Evolutionary conservation across 192 early-diverging fungal species (phyloP).

Genomic region (Geosiphon pyriformis): DNA sequence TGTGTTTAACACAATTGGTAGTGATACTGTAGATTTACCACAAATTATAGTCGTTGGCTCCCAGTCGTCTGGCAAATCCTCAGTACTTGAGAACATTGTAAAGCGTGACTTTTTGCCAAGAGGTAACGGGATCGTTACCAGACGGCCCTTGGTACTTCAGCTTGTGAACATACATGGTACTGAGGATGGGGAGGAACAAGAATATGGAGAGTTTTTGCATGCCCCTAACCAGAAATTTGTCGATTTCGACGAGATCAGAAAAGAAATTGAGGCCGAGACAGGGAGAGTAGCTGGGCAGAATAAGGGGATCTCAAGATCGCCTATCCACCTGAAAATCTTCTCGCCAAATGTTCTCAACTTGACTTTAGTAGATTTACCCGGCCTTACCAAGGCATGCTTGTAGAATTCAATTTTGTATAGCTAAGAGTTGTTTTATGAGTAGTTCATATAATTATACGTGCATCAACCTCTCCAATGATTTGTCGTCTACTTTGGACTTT

Average conservation of each 20-base stretch:
- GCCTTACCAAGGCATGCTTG: slow-evolving; percentile 65
- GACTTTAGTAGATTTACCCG: slow-evolving; percentile 80
- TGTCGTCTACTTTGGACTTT: neutral
- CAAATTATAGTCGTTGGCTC: slow-evolving; percentile 87
- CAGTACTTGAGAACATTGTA: slow-evolving; percentile 97
- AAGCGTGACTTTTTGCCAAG: slow-evolving; percentile 97
- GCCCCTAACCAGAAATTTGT: slow-evolving; percentile 68
- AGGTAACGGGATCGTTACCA: slow-evolving; percentile 81
- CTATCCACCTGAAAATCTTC: slow-evolving; percentile 73
- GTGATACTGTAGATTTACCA: slow-evolving; percentile 71
- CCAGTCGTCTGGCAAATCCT: slow-evolving; percentile 90
- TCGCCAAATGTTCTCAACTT: slow-evolving; percentile 72
- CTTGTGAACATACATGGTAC: slow-evolving; percentile 55
- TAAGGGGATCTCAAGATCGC: slow-evolving; percentile 71
- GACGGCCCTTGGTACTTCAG: slow-evolving; percentile 76
- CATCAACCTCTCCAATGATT: no score
- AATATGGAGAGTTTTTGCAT: slow-evolving; percentile 64
- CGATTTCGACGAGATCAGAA: slow-evolving; percentile 70
- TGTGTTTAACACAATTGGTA: slow-evolving; percentile 70
- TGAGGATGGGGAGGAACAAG: slow-evolving; percentile 31
- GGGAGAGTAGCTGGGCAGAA: slow-evolving; percentile 72
- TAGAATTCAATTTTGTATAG: neutral
- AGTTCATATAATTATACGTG: no score
- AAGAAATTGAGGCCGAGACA: slow-evolving; percentile 77
- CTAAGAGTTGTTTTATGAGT: no score